Evolutionary conservation across 1,284 basidiomycete species (phyloP).

Genomic region (Boletus sp.): DNA sequence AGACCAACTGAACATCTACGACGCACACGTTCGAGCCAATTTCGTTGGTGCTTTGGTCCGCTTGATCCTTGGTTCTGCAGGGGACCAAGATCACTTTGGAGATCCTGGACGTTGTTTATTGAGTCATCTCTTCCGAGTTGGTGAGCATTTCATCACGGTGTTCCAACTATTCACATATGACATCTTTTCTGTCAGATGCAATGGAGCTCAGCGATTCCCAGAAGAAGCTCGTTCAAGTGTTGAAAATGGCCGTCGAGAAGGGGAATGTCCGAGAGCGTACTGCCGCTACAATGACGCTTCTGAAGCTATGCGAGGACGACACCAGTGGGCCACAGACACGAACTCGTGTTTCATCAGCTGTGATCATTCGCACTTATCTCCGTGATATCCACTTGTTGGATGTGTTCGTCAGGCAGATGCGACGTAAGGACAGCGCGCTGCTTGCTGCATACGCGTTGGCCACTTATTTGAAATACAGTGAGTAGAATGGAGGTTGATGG

Average conservation of each 20-base stretch:
- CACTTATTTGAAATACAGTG: conserved; percentile 12
- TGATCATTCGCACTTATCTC: conserved; percentile 1
- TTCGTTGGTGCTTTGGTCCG: conserved; percentile 17
- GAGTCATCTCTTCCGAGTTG: conserved; percentile 24
- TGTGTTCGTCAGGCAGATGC: conserved; percentile 13
- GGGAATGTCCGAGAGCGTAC: conserved; percentile 21
- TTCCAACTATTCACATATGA: not conserved
- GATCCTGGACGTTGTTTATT: conserved; percentile 11
- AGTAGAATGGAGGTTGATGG: not conserved
- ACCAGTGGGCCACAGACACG: not conserved
- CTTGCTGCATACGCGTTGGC: conserved; percentile 18
- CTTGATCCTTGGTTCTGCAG: conserved; percentile 1
- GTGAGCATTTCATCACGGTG: conserved; percentile 9
- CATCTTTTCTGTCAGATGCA: conserved; percentile 11
- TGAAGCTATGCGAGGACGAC: conserved; percentile 10
- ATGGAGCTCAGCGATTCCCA: not conserved
- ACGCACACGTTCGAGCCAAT: conserved; percentile 21
- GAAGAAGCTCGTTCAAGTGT: conserved; percentile 13
- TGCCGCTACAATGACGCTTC: conserved; percentile 26
- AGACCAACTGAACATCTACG: conserved; percentile 13
- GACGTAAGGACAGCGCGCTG: conserved; percentile 11
- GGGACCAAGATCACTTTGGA: not conserved
- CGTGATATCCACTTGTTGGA: not conserved
- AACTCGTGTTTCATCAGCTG: conserved; percentile 1
- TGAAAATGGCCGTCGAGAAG: conserved; percentile 10